Percentiles rank a stretch among this genome's conserved stretches.
Conservation (phyloP, 768 basidiomycete species). For the Russula abietina region DNA sequence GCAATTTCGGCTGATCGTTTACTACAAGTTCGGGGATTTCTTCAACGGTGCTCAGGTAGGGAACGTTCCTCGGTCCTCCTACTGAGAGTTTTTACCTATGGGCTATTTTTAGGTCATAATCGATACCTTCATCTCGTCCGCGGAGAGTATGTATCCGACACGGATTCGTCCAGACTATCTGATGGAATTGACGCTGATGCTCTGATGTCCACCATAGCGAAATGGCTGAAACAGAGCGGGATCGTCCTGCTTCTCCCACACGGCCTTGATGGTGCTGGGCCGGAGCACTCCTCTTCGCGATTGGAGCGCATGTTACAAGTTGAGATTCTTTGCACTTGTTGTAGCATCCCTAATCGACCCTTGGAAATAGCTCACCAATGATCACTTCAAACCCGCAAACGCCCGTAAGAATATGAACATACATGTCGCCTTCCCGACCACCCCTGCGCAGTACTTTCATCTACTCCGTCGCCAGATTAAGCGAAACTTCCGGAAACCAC, state of each 20-base stretch:
- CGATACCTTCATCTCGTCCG: conserved; percentile 80
- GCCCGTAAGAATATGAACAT: conserved; percentile 61
- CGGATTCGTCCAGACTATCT: neutral
- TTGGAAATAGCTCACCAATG: conserved; percentile 65
- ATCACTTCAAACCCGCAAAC: conserved; percentile 41
- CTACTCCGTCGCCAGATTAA: conserved; percentile 80
- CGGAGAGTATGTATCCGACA: conserved; percentile 58
- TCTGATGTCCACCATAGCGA: conserved; percentile 45
- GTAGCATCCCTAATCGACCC: conserved; percentile 1
- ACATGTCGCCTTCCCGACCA: conserved; percentile 80
- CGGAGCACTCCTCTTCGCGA: conserved; percentile 86
- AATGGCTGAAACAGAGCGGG: conserved; percentile 91
- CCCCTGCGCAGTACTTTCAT: conserved; percentile 90
- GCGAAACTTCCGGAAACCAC: conserved; percentile 81
- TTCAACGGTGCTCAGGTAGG: conserved; percentile 78
- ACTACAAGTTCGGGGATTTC: conserved; percentile 79
- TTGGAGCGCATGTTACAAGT: conserved; percentile 91
- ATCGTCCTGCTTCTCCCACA: conserved; percentile 83
- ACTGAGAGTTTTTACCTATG: neutral
- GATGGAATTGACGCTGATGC: conserved; percentile 9
- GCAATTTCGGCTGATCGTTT: conserved; percentile 5
- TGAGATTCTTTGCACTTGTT: neutral
- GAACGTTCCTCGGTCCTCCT: neutral
- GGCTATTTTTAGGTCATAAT: conserved; percentile 60
- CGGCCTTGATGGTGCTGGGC: conserved; percentile 87